Conservation (phyloP, 176 grass and related monocot species). For the Zoysia pacifica region DNA sequence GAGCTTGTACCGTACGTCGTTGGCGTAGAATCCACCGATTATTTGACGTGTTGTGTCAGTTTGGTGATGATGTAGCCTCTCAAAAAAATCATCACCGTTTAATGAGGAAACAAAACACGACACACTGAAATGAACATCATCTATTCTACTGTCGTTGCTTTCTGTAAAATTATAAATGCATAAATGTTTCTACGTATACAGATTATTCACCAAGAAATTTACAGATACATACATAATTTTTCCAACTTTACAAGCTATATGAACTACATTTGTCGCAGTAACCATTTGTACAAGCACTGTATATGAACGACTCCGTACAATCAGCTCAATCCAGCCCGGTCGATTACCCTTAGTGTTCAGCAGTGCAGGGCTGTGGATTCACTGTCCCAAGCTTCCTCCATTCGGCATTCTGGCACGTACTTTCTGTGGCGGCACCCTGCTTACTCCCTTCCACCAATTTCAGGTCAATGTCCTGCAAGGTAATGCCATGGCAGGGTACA, state of each 20-base stretch:
- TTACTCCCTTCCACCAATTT: neutral
- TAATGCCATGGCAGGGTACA: constrained; percentile 36
- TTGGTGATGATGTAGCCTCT: neutral
- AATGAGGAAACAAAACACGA: too few relatives aligned
- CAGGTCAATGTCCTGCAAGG: constrained; percentile 54
- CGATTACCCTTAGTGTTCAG: neutral
- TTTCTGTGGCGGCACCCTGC: neutral
- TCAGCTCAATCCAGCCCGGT: neutral
- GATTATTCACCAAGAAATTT: neutral
- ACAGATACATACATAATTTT: neutral
- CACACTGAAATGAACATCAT: too few relatives aligned
- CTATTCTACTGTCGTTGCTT: neutral
- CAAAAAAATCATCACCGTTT: too few relatives aligned
- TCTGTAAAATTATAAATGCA: neutral
- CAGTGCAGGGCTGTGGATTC: constrained; percentile 49
- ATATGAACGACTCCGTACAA: neutral
- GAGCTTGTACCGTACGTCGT: neutral
- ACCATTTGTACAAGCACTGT: too few relatives aligned
- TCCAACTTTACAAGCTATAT: too few relatives aligned
- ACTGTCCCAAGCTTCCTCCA: constrained; percentile 52
- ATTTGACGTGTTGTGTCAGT: too few relatives aligned
- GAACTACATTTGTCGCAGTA: too few relatives aligned
- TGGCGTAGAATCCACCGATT: too few relatives aligned
- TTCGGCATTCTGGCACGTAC: constrained; percentile 39
- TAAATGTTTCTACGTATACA: neutral